Base-by-base conservation (phyloP, 176 grass and related monocot species). In the Microstegium vimineum region DNA sequence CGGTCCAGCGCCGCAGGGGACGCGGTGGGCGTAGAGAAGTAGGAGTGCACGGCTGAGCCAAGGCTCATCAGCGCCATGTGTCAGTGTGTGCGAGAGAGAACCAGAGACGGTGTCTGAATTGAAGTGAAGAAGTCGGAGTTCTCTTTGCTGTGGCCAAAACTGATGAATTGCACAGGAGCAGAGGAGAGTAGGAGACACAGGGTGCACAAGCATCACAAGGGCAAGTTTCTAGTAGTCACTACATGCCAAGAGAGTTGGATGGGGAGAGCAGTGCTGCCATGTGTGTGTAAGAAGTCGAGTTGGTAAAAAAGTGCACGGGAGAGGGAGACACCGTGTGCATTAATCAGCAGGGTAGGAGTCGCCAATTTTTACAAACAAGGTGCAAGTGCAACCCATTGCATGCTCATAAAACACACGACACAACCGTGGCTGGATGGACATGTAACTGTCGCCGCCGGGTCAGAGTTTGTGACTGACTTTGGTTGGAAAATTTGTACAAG, bases 11-110 rank as follows among this genome's bases (percentile, higher is more conserved):
- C 63, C 27, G 35, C n/a, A 11, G 77, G 63, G 10, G 69, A 81
- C 32, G 61, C 76, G 33, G 75, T 0, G 33, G 66, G 3, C 35
- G 35, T 40, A 13, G 68, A 31, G 47, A 51, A 51, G 49, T 51
- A 46, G 31, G 60, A 23, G 27, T 32, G n/a, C 46, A 51, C 62
- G 41, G 60, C 75, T 35, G 47, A 38, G 4, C 70, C 17, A 8
- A 85, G 71, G 82, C 23, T 80, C 23, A 71, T 80, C 23, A 76
- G 63, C 1, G 63, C 41, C 87, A 85, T 59, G n/a, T 59, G 52
- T 23, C 22, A n/a, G 52, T 56, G 20, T 51, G 16, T 43, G 2
- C 0, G 41, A 0, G 41, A 13, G 42, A 15, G 42, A 45, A 13
- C n/a, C n/a, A 38, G 3, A 14, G 42, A 45, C 14, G 4, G 43